Conservation (phyloP, 73 alveolate species). For the Paramecium primaurelia region DNA sequence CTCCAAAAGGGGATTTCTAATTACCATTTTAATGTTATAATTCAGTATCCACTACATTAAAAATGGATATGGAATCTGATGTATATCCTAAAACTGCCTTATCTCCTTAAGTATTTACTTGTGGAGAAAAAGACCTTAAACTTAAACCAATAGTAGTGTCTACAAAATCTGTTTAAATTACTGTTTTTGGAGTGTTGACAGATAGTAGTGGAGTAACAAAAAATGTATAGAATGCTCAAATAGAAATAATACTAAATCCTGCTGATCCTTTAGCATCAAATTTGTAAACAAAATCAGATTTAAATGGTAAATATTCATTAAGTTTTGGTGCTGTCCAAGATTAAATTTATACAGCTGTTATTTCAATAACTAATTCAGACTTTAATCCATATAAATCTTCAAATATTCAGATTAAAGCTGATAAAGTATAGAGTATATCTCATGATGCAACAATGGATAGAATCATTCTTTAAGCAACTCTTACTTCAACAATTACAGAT, state of each 20-base stretch:
- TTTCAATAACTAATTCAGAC: neutral
- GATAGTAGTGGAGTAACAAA: neutral
- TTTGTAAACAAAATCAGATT: neutral
- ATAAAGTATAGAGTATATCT: neutral
- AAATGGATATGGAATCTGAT: slow-evolving; percentile 2
- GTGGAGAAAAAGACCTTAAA: slow-evolving; percentile 8
- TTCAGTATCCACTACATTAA: neutral
- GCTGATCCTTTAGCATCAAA: slow-evolving; percentile 26
- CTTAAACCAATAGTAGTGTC: neutral
- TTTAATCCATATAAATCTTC: neutral
- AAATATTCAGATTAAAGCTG: neutral
- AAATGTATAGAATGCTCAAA: neutral
- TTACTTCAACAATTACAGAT: neutral
- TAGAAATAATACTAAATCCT: slow-evolving; percentile 1
- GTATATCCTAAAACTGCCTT: neutral
- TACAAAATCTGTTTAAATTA: neutral
- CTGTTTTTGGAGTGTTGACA: neutral
- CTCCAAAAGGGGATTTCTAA: neutral
- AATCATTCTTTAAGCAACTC: neutral
- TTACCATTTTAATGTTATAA: slow-evolving; percentile 29
- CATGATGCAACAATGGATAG: neutral
- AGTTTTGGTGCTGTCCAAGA: slow-evolving; percentile 33
- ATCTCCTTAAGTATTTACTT: neutral
- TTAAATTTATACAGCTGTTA: neutral
- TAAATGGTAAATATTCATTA: neutral